Base-by-base conservation (phyloP, 78 protist species). In the Pelomyxa schiedti region DNA sequence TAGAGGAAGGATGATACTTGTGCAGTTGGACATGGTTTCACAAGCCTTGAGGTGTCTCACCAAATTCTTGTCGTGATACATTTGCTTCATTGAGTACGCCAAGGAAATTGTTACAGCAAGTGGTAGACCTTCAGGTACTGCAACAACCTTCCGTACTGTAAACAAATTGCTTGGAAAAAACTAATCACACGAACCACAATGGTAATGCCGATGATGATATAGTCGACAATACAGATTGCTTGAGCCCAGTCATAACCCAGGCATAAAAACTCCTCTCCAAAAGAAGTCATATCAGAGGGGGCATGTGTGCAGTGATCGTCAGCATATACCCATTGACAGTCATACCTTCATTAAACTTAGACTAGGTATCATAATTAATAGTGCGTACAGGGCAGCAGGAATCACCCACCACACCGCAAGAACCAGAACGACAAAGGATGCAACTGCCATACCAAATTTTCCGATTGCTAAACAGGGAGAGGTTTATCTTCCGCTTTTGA, bases 141-240 rank as follows among this genome's bases (percentile, higher is more conserved):
- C 29, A 38, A 52, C 30, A 8, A 71, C 22, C 35, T 67, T 67
- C 64, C 68, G 71, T 22, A 29, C 22, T 67, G 24, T 22, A 24
- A 67, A 36, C 24, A 67, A 67, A 67, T 29, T 24, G 24, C 67
- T 8, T 24, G 4, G 36, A 36, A 75, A 8, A 92, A 96, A 24
- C 98, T 97, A 26, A 96, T 82, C n/a, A 96, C 96, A n/a, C 94
- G 95, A 38, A 91, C 97, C 16, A 96, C 39, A 69, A 96, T 88
- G 52, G 98, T 87, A 58, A 94, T 82, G 66, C 84, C 88, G 24
- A 83, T 75, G 80, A 92, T 88, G 78, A 94, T 40, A 72, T 70
- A 91, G 66, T 67, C 72, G 76, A 94, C 66, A 67, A 86, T 65
- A 29, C n/a, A 28, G 8, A 8, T 29, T 9, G 37, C 65, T 9